These are phyloP conservation scores for Cystobasidium onofrii DNA, from an alignment of 768 basidiomycete genomes.

Conservation along the genomic window DNA sequence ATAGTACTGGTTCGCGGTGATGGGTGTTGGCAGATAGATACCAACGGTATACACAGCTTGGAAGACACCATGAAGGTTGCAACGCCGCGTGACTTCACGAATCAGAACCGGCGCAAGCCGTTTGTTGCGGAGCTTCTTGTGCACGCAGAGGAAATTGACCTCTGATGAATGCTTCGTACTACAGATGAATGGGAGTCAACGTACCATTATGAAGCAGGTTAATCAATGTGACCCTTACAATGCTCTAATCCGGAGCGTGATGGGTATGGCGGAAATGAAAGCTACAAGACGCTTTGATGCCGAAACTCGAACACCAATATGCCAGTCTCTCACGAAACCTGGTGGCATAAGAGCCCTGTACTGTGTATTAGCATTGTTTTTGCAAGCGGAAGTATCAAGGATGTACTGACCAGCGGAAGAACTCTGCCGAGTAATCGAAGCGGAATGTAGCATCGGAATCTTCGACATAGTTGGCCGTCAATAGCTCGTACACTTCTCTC, in stretches of 20 bases:
- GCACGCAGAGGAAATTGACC: constrained; percentile 94
- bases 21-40: constrained; percentile 83
- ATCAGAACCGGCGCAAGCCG: constrained; percentile 91
- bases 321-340: constrained; percentile 89
- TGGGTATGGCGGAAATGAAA: constrained; percentile 88
- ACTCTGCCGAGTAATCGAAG: constrained; percentile 90
- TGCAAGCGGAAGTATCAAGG: background rate
- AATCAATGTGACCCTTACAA: constrained; percentile 55
- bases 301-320: constrained; percentile 79
- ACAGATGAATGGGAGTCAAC: background rate
- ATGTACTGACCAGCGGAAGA: constrained; percentile 70
- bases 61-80: constrained; percentile 79
- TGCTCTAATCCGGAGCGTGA: constrained; percentile 71
- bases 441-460: constrained; percentile 93
- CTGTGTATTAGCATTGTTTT: constrained; percentile 8
- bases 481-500: constrained; percentile 81
- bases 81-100: constrained; percentile 91
- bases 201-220: background rate
- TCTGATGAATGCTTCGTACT: constrained; percentile 49
- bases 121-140: constrained; percentile 94
- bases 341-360: constrained; percentile 86
- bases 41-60: constrained; percentile 97
- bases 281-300: constrained; percentile 82
- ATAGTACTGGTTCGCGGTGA: constrained; percentile 78
- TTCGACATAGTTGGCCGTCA: constrained; percentile 92